Percentiles rank a stretch among this genome's conserved stretches.
phyloP scores from a whole-genome alignment of 2,329 filamentous ascomycete genomes.

The Colletotrichum brevisporum region DNA sequence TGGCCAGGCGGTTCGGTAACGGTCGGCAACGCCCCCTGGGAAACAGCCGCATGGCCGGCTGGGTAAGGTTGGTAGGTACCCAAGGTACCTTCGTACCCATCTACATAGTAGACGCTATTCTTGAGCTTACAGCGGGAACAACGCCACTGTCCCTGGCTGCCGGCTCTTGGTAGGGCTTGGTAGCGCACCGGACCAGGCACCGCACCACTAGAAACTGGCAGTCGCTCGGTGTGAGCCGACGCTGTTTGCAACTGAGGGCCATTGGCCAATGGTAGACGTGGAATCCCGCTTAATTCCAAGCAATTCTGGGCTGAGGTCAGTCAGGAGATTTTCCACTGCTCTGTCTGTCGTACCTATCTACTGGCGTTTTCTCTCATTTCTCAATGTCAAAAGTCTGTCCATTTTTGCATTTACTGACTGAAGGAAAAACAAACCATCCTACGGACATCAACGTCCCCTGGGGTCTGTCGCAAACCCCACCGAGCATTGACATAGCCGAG shows the following conservation, averaged over 20 bases:
- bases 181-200: neutral
- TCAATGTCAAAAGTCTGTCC: neutral
- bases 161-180: constrained; percentile 9
- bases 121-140: constrained; percentile 7
- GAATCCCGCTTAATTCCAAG: constrained; percentile 17
- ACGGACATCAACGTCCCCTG: too few species aligned
- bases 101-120: too few species aligned
- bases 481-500: constrained; percentile 8
- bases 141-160: constrained; percentile 2
- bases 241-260: neutral
- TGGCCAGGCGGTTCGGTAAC: constrained; percentile 34
- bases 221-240: constrained; percentile 5
- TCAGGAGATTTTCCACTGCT: constrained; percentile 23
- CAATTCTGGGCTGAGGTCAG: constrained; percentile 13
- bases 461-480: neutral
- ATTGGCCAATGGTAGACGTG: constrained; percentile 18
- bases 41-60: constrained; percentile 27
- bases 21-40: constrained; percentile 29
- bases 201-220: neutral
- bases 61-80: too few species aligned
- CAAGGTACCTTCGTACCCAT: too few species aligned
- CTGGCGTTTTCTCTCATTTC: neutral
- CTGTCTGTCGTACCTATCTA: neutral
- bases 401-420: neutral
- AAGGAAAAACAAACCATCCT: too few species aligned